These are phyloP conservation scores for Anastatica hierochuntica DNA, from an alignment of 345 rosid genomes.

Conservation along the genomic window DNA sequence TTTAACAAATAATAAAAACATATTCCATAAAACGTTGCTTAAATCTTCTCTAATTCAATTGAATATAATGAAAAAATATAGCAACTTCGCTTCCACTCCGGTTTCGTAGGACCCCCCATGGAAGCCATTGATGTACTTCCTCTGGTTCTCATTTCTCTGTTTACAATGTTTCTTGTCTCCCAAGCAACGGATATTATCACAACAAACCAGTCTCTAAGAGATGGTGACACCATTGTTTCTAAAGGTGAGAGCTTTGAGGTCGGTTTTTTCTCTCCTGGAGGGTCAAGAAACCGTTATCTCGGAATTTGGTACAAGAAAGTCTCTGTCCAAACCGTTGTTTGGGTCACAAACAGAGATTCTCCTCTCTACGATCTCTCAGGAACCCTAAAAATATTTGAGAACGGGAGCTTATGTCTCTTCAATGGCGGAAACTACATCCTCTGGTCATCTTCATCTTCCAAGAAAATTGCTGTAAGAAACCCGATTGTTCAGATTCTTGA, in stretches of 20 bases:
- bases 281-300: constrained; percentile 23
- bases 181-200: constrained; percentile 14
- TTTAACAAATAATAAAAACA: too few relatives aligned
- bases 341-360: constrained; percentile 66
- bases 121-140: constrained; percentile 10
- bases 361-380: constrained; percentile 61
- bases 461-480: constrained; percentile 3
- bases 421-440: constrained; percentile 22
- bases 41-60: too few relatives aligned
- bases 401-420: constrained; percentile 27
- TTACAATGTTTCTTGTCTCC: not conserved
- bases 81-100: not conserved
- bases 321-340: constrained; percentile 26
- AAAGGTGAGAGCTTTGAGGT: constrained; percentile 20
- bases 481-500: constrained; percentile 50
- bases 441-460: constrained; percentile 52
- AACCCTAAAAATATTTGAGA: constrained; percentile 29
- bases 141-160: constrained; percentile 17
- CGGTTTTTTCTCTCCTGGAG: constrained; percentile 26
- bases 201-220: constrained; percentile 19
- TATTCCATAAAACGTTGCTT: too few relatives aligned
- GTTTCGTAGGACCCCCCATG: constrained; percentile 10
- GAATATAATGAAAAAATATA: too few relatives aligned
- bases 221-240: constrained; percentile 25
- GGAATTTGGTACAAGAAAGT: constrained; percentile 28